Conservation (phyloP, 495 filamentous ascomycete species). For the Acidiella bohemica region DNA sequence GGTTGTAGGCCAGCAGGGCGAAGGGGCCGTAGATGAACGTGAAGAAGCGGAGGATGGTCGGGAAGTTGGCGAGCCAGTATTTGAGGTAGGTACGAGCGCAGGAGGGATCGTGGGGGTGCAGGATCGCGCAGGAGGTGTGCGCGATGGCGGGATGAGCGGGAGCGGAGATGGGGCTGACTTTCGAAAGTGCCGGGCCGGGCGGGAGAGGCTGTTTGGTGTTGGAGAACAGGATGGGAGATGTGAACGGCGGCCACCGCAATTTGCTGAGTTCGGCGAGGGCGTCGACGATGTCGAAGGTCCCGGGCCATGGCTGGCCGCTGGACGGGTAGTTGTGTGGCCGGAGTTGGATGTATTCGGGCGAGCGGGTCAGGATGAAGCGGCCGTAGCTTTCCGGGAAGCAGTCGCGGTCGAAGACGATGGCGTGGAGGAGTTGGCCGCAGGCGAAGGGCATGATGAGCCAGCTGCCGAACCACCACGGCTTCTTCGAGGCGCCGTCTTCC, state of each 20-base stretch:
- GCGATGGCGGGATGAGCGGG: conserved; percentile 74
- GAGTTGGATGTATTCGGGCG: conserved; percentile 61
- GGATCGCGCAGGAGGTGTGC: conserved; percentile 71
- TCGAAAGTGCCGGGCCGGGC: conserved; percentile 42
- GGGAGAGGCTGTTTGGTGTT: conserved; percentile 37
- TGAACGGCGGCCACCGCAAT: conserved; percentile 76
- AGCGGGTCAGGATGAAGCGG: conserved; percentile 58
- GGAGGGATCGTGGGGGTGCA: conserved; percentile 80
- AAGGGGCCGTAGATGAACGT: conserved; percentile 55
- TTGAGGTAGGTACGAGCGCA: conserved; percentile 75
- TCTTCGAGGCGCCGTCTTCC: conserved; percentile 6
- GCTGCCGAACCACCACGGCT: conserved; percentile 82
- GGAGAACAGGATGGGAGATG: conserved; percentile 81
- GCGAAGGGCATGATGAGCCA: conserved; percentile 93
- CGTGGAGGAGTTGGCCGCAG: conserved; percentile 79
- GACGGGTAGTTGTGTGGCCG: conserved; percentile 57
- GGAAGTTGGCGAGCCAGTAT: conserved; percentile 69
- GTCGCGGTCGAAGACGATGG: conserved; percentile 85
- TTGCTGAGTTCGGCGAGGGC: conserved; percentile 65
- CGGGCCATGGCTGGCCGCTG: conserved; percentile 54
- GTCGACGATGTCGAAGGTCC: conserved; percentile 62
- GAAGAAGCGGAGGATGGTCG: conserved; percentile 62
- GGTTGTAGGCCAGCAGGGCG: conserved; percentile 50
- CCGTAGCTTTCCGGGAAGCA: conserved; percentile 65
- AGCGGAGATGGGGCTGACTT: conserved; percentile 65